These are phyloP conservation scores for Puccinellia tenuiflora DNA, from an alignment of 176 grass and related monocot genomes.

Conservation along the genomic window DNA sequence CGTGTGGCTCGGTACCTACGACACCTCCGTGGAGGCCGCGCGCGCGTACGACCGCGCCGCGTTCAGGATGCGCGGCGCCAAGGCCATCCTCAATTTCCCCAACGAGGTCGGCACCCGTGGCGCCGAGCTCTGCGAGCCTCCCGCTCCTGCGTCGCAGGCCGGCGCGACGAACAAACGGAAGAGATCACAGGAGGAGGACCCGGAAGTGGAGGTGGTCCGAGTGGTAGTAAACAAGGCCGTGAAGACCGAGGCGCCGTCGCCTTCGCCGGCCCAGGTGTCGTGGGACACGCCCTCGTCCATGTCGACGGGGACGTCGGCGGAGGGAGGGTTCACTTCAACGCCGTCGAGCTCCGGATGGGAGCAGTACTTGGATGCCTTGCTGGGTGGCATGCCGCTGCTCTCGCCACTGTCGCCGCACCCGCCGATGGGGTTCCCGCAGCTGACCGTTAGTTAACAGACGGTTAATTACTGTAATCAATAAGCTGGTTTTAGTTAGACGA, in stretches of 20 bases:
- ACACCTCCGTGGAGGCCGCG: conserved; percentile 56
- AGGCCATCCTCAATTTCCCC: conserved; percentile 83
- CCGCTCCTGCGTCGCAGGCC: background rate
- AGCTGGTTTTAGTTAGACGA: background rate
- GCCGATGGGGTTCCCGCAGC: conserved; percentile 31
- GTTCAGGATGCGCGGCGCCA: conserved; percentile 65
- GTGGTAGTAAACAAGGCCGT: conserved; percentile 18
- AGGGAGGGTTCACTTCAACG: conserved; percentile 12
- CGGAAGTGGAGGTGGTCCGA: conserved; percentile 22
- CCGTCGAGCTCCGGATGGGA: conserved; percentile 29
- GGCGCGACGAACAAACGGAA: conserved; percentile 16
- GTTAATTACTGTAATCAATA: background rate
- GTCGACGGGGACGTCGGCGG: background rate
- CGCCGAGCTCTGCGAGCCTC: background rate
- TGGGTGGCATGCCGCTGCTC: conserved; percentile 16
- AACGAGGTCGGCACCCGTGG: conserved; percentile 56
- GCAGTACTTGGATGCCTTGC: conserved; percentile 38
- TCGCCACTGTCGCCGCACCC: conserved; percentile 46
- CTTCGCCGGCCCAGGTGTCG: background rate
- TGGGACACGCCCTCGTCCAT: conserved; percentile 4
- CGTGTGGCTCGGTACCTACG: conserved; percentile 84
- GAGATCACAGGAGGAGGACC: conserved; percentile 11
- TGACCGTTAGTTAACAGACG: conserved; percentile 25
- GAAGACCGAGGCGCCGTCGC: conserved; percentile 10
- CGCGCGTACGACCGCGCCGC: conserved; percentile 71